These are phyloP conservation scores for Syzygium oleosum DNA, from an alignment of 345 rosid genomes.

Conservation along the genomic window DNA sequence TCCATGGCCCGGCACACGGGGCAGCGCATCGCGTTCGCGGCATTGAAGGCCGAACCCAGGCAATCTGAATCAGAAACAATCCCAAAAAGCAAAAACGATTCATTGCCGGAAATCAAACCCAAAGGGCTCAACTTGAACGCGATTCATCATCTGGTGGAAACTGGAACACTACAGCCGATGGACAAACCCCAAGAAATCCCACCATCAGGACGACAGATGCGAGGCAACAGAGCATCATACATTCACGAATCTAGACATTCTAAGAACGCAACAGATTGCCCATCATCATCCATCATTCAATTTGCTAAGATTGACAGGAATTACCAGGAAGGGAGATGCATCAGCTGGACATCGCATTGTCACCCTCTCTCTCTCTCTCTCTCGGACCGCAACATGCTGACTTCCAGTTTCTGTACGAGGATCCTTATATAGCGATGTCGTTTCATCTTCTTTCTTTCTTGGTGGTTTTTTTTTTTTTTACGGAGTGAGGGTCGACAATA, in stretches of 20 bases:
- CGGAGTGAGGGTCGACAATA: neutral
- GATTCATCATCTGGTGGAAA: too few relatives aligned
- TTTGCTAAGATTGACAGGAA: neutral
- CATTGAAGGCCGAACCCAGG: constrained; percentile 23
- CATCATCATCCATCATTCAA: neutral
- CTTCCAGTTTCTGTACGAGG: neutral
- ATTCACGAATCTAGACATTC: neutral
- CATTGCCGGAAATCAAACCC: neutral
- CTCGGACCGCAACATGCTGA: neutral
- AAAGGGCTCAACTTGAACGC: neutral
- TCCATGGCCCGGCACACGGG: constrained; percentile 18
- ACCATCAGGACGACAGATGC: too few relatives aligned
- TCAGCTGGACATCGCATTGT: neutral
- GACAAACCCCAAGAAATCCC: neutral
- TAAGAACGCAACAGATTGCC: too few relatives aligned
- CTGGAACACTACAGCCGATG: too few relatives aligned
- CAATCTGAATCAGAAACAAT: constrained; percentile 11
- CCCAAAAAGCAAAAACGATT: neutral
- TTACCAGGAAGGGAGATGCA: neutral
- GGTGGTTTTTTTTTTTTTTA: neutral
- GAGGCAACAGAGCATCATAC: neutral
- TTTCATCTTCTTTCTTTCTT: neutral
- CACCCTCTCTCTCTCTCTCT: neutral
- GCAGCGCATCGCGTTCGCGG: constrained; percentile 12
- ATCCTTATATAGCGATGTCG: neutral